Evolutionary conservation across 345 rosid genomes (phyloP).

Genomic region (Eucalyptus sp.): DNA sequence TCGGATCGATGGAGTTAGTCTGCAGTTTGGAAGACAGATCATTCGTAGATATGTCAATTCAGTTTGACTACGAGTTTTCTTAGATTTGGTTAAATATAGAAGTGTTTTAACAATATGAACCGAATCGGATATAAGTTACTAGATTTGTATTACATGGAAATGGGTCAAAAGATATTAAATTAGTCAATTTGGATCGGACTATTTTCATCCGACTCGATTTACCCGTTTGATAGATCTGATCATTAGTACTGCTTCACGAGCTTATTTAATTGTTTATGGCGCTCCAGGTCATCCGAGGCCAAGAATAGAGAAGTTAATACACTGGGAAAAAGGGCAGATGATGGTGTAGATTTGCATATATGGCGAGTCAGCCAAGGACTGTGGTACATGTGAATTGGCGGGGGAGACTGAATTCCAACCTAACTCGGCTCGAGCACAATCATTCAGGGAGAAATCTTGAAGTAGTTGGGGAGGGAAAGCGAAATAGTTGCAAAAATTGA

Average conservation of each 20-base stretch:
- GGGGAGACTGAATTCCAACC: neutral
- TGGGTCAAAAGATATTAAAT: too few species aligned
- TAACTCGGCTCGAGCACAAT: neutral
- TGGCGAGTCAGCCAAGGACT: neutral
- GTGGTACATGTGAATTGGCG: neutral
- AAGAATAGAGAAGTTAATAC: neutral
- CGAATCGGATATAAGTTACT: rapidly evolving
- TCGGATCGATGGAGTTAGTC: neutral
- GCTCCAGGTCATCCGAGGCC: neutral
- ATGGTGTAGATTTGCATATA: neutral
- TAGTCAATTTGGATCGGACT: too few species aligned
- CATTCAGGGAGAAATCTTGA: neutral
- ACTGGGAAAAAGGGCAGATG: neutral
- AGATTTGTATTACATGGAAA: rapidly evolving
- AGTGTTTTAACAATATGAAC: too few species aligned
- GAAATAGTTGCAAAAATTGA: neutral
- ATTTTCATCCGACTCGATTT: rapidly evolving
- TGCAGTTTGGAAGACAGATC: neutral
- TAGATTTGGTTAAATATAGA: too few species aligned
- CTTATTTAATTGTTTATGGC: too few species aligned
- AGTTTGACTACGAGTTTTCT: neutral
- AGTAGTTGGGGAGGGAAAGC: neutral
- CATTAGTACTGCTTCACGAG: neutral
- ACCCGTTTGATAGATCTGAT: neutral
- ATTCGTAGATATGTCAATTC: neutral